These are phyloP conservation scores for Solanum appendiculatum DNA, from an alignment of 257 asterid species.

Conservation along the genomic window DNA sequence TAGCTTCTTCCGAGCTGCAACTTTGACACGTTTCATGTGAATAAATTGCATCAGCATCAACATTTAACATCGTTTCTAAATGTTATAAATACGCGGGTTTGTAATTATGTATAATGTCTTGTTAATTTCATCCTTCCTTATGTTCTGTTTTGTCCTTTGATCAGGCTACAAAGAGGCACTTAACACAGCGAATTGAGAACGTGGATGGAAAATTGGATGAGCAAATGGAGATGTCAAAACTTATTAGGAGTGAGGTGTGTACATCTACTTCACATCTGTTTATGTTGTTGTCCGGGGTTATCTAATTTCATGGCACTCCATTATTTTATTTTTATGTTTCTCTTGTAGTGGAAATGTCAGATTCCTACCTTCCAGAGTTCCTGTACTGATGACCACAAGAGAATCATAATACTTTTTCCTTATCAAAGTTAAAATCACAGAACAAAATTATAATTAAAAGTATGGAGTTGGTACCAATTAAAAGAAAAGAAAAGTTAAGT, in stretches of 20 bases:
- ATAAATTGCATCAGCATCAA: not conserved
- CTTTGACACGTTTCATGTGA: not conserved
- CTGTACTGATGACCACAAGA: not conserved
- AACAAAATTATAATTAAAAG: not conserved
- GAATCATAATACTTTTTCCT: not conserved
- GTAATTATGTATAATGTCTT: not conserved
- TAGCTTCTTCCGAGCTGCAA: not conserved
- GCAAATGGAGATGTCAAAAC: constrained; percentile 73
- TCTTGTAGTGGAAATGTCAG: not conserved
- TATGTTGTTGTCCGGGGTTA: not conserved
- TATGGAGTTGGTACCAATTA: not conserved
- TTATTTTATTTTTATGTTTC: not conserved
- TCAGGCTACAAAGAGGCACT: constrained; percentile 81
- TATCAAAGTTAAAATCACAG: not conserved
- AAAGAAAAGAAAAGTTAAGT: not conserved
- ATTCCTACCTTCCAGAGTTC: not conserved
- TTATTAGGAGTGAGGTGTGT: constrained; percentile 56
- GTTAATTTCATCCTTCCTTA: not conserved
- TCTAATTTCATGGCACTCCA: not conserved
- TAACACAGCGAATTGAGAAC: constrained; percentile 89
- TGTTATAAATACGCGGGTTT: not conserved
- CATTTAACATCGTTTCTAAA: not conserved
- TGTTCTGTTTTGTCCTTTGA: not conserved
- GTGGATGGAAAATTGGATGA: constrained; percentile 89
- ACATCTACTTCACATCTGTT: not conserved